phyloP scores from a whole-genome alignment of 768 basidiomycete species.

The Leccinellum albellum region DNA sequence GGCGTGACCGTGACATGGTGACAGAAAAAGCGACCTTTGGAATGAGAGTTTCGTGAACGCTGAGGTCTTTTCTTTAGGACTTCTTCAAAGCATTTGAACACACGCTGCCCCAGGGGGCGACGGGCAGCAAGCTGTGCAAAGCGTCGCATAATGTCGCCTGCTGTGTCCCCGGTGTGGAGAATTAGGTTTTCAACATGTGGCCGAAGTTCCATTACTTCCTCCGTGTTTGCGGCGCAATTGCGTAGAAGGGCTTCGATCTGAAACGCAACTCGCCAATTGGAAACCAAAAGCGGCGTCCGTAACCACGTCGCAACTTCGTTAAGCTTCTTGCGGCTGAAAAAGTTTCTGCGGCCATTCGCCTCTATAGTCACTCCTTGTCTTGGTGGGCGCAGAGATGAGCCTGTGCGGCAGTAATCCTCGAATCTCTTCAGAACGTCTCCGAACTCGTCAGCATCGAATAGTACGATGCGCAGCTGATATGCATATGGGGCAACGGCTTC shows the following conservation, averaged over 20 bases:
- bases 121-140: slow-evolving; percentile 49
- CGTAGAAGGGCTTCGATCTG: slow-evolving; percentile 70
- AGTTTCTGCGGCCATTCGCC: slow-evolving; percentile 39
- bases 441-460: slow-evolving; percentile 41
- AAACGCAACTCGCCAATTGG: slow-evolving; percentile 63
- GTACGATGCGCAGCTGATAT: slow-evolving; percentile 61
- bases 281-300: slow-evolving; percentile 35
- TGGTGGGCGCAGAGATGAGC: slow-evolving; percentile 41
- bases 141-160: slow-evolving; percentile 48
- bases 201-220: slow-evolving; percentile 48
- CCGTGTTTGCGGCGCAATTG: slow-evolving; percentile 59
- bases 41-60: slow-evolving; percentile 20
- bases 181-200: slow-evolving; percentile 43
- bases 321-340: slow-evolving; percentile 51
- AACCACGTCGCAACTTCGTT: slow-evolving; percentile 44
- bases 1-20: slow-evolving; percentile 77
- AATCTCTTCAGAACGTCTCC: slow-evolving; percentile 46
- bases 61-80: slow-evolving; percentile 20
- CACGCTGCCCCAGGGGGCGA: slow-evolving; percentile 40
- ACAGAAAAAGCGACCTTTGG: slow-evolving; percentile 53
- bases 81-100: slow-evolving; percentile 45
- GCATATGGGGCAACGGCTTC: slow-evolving; percentile 62
- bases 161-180: slow-evolving; percentile 32
- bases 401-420: slow-evolving; percentile 44
- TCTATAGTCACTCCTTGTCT: slow-evolving; percentile 42